These are phyloP conservation scores for Omphalea diandra DNA, from an alignment of 441 rosid species.

Conservation along the genomic window DNA sequence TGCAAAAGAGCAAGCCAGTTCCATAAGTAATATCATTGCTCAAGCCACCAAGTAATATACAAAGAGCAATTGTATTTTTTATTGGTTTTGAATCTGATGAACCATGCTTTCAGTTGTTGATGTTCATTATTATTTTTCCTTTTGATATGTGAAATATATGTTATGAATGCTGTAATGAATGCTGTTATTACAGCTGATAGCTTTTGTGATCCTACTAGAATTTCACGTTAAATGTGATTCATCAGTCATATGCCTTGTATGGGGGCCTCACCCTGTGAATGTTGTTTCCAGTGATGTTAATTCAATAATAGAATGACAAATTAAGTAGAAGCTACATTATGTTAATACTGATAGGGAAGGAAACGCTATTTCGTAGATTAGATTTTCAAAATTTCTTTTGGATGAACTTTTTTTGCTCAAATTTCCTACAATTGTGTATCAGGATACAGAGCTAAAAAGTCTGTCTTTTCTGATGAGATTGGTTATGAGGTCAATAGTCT, in stretches of 20 bases:
- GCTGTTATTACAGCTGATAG: constrained; percentile 18
- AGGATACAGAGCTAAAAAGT: too few relatives aligned
- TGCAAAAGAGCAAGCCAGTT: constrained; percentile 56
- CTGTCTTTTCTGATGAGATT: too few relatives aligned
- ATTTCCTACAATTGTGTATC: neutral
- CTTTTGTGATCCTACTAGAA: neutral
- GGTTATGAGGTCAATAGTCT: too few relatives aligned
- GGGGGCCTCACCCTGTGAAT: neutral
- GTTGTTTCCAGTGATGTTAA: neutral
- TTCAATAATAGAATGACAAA: neutral
- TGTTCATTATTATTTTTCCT: constrained; percentile 10
- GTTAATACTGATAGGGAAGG: neutral
- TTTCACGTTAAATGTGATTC: constrained; percentile 7
- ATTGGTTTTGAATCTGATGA: constrained; percentile 16
- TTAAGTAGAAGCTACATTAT: neutral
- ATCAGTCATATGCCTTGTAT: constrained; percentile 2
- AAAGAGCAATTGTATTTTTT: constrained; percentile 14
- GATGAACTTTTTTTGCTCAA: neutral
- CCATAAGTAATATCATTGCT: constrained; percentile 54
- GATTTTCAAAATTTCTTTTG: neutral
- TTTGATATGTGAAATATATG: constrained; percentile 18
- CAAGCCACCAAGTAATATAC: constrained; percentile 33
- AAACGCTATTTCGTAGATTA: neutral
- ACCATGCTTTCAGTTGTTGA: constrained; percentile 1
- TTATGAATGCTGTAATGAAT: constrained; percentile 3